Conservation (phyloP, 768 basidiomycete genomes). For the Phaeotremella skinneri region DNA sequence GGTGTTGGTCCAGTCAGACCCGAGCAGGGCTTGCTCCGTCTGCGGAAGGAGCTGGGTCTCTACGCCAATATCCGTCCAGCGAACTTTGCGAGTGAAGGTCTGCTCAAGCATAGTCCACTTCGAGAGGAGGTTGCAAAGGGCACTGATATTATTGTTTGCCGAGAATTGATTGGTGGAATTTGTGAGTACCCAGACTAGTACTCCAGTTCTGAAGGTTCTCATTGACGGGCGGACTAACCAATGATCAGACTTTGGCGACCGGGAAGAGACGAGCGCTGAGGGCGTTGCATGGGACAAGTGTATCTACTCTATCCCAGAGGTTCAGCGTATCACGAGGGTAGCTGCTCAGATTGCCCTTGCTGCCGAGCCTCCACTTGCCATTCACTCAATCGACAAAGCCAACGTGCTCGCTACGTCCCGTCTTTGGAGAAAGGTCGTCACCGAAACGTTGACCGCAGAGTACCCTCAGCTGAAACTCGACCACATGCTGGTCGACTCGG, state of each 20-base stretch:
- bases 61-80: slow-evolving; percentile 98
- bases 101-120: slow-evolving; percentile 83
- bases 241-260: slow-evolving; percentile 73
- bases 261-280: slow-evolving; percentile 75
- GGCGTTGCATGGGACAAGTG: slow-evolving; percentile 83
- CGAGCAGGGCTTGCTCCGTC: slow-evolving; percentile 79
- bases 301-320: slow-evolving; percentile 86
- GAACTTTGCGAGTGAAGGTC: slow-evolving; percentile 86
- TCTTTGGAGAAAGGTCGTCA: slow-evolving; percentile 90
- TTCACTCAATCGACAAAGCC: slow-evolving; percentile 96
- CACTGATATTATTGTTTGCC: slow-evolving; percentile 81
- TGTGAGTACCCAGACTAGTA: slow-evolving; percentile 51
- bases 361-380: slow-evolving; percentile 74
- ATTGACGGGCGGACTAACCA: background rate
- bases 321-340: slow-evolving; percentile 90
- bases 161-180: slow-evolving; percentile 92
- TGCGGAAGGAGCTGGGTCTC: slow-evolving; percentile 88
- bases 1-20: slow-evolving; percentile 87
- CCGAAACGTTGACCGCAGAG: slow-evolving; percentile 75
- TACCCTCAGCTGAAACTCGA: slow-evolving; percentile 83
- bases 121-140: slow-evolving; percentile 77
- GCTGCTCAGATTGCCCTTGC: slow-evolving; percentile 88
- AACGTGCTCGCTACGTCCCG: slow-evolving; percentile 94
- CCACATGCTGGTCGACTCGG: slow-evolving; percentile 92
- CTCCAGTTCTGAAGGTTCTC: background rate